Evolutionary conservation across 495 filamentous ascomycete genomes (phyloP).

Genomic region (Wilcoxina mikolae): DNA sequence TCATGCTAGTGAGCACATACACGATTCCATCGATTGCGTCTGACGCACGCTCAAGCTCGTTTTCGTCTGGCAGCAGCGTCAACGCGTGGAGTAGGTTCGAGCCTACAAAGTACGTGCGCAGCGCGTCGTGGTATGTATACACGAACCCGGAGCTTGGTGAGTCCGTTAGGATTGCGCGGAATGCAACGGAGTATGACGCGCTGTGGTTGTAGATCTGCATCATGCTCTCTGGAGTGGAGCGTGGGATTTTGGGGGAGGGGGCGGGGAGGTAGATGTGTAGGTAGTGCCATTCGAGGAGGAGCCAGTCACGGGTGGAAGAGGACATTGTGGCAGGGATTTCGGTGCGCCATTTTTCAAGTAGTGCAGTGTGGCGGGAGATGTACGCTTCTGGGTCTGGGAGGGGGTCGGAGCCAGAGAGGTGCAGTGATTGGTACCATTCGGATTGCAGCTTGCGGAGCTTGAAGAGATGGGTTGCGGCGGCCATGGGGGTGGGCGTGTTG

Average conservation of each 20-base stretch:
- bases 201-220: constrained; percentile 68
- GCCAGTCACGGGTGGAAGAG: constrained; percentile 46
- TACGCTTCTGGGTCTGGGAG: constrained; percentile 45
- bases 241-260: constrained; percentile 50
- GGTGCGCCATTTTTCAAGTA: constrained; percentile 53
- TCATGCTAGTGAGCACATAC: constrained; percentile 26
- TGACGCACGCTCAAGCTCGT: constrained; percentile 16
- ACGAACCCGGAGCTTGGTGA: constrained; percentile 34
- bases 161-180: constrained; percentile 41
- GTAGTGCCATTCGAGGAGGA: constrained; percentile 70
- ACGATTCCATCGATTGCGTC: constrained; percentile 24
- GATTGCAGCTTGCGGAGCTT: constrained; percentile 66
- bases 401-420: constrained; percentile 51
- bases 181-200: constrained; percentile 52
- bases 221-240: constrained; percentile 50
- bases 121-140: constrained; percentile 59
- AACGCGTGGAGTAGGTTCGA: constrained; percentile 55
- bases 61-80: constrained; percentile 25
- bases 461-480: constrained; percentile 45
- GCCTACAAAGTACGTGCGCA: constrained; percentile 57
- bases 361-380: constrained; percentile 47
- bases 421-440: constrained; percentile 64
- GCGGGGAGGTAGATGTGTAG: constrained; percentile 72
- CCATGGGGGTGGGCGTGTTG: constrained; percentile 24
- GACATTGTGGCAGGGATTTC: constrained; percentile 44